Percentiles rank a stretch among this genome's conserved stretches.
Evolutionary conservation across 1,284 basidiomycete genomes (phyloP).

Genomic region (Trichosporon faecale): DNA sequence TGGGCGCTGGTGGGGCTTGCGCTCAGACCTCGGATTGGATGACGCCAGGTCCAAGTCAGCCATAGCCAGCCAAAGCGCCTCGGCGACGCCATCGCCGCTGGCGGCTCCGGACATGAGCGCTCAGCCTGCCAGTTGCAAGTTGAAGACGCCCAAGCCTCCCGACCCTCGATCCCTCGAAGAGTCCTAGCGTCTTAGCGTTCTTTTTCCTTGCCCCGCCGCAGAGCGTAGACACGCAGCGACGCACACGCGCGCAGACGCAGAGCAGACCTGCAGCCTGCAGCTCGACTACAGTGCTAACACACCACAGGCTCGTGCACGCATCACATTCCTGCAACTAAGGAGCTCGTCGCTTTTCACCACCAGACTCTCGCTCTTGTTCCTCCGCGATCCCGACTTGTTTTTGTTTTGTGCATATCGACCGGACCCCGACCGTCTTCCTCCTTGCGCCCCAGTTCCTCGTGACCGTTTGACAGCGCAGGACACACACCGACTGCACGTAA

Average conservation of each 20-base stretch:
- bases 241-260: too few relatives aligned
- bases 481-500: neutral
- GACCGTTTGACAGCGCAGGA: neutral
- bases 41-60: neutral
- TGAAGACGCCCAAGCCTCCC: neutral
- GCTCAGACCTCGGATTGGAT: slow-evolving; percentile 4
- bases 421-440: too few relatives aligned
- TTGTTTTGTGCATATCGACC: neutral
- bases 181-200: neutral
- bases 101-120: neutral
- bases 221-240: neutral
- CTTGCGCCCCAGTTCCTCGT: too few relatives aligned
- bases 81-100: neutral
- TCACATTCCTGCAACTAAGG: neutral
- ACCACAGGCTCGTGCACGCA: slow-evolving; percentile 7
- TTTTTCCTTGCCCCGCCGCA: neutral
- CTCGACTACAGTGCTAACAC: neutral
- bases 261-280: too few relatives aligned
- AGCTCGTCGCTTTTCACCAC: neutral
- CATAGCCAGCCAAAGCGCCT: slow-evolving; percentile 6
- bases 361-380: neutral
- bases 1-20: neutral
- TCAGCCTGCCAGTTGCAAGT: neutral
- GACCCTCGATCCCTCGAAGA: neutral
- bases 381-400: neutral